A percentile compares a stretch with the other conserved stretches of the same genome.
Conservation (phyloP, 2,329 filamentous ascomycete genomes). For the Ophiostoma novo-ulmi region DNA sequence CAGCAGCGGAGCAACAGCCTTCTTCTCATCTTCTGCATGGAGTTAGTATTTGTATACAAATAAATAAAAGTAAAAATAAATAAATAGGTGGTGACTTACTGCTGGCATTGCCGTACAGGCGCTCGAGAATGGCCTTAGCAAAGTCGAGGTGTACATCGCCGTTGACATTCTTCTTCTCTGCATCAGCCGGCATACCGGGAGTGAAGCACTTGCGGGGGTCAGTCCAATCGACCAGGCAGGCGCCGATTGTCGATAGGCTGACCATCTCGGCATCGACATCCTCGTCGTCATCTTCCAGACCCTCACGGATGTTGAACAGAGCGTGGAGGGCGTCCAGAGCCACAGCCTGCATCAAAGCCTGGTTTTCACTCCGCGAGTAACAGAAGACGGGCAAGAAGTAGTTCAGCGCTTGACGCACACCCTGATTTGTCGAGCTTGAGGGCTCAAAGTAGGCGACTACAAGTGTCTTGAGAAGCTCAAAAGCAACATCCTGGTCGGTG, state of each 20-base stretch:
- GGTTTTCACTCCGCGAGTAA: conserved; percentile 77
- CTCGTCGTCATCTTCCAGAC: conserved; percentile 67
- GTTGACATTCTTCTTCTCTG: conserved; percentile 59
- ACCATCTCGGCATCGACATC: conserved; percentile 75
- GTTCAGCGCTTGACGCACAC: conserved; percentile 76
- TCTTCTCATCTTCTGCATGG: conserved; percentile 72
- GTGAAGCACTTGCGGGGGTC: conserved; percentile 74
- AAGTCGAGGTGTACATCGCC: conserved; percentile 77
- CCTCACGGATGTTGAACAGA: conserved; percentile 67
- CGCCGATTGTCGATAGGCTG: conserved; percentile 68
- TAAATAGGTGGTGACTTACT: conserved; percentile 47
- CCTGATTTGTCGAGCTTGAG: conserved; percentile 71
- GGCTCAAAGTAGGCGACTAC: conserved; percentile 88
- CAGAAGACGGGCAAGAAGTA: conserved; percentile 96
- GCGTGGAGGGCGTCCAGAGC: conserved; percentile 69
- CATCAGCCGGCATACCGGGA: conserved; percentile 46
- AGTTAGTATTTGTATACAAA: conserved; percentile 30
- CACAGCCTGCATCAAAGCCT: conserved; percentile 71
- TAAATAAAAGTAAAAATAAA: background rate
- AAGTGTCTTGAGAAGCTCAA: conserved; percentile 76
- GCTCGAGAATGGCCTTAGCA: conserved; percentile 70
- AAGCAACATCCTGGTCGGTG: conserved; percentile 59
- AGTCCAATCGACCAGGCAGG: conserved; percentile 89
- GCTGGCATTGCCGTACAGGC: conserved; percentile 59
- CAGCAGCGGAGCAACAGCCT: conserved; percentile 69